A percentile compares a stretch with the other conserved stretches of the same genome.
These are phyloP conservation scores for Eucalyptus viminalis DNA, from an alignment of 345 rosid genomes.

Conservation along the genomic window DNA sequence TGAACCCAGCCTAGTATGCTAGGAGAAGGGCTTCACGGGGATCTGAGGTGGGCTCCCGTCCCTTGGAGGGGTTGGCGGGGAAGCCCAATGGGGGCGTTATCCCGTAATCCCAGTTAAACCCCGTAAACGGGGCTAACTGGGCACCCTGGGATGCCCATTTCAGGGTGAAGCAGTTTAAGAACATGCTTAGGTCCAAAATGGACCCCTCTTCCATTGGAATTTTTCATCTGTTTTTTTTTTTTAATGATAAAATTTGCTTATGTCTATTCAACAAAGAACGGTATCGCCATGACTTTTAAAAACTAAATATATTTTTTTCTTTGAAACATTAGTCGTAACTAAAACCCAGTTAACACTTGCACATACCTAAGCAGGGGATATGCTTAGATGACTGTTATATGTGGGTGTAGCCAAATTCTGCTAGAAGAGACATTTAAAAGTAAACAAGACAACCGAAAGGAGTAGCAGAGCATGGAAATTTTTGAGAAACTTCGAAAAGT, in stretches of 20 bases:
- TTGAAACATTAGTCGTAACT: not conserved
- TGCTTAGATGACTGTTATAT: not conserved
- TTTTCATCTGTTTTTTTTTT: not conserved
- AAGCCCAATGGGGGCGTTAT: too few species aligned
- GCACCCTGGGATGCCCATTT: too few species aligned
- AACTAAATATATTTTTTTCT: not conserved
- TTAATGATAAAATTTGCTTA: not conserved
- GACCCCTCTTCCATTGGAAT: not conserved
- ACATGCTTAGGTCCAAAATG: not conserved
- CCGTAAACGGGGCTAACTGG: too few species aligned
- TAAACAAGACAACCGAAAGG: not conserved
- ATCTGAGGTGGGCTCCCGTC: too few species aligned
- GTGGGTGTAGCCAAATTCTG: not conserved
- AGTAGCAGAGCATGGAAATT: not conserved
- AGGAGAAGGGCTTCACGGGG: too few species aligned
- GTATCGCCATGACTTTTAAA: fast-evolving
- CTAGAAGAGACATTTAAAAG: not conserved
- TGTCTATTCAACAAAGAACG: not conserved
- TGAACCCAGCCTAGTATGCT: too few species aligned
- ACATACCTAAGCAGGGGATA: fast-evolving
- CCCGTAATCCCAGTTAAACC: too few species aligned
- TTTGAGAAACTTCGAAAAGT: not conserved
- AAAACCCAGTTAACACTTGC: fast-evolving
- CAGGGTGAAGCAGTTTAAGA: too few species aligned
- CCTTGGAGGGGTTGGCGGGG: too few species aligned